These are phyloP conservation scores for Piromyces finnis DNA, from an alignment of 192 early-diverging fungal genomes.

Conservation along the genomic window DNA sequence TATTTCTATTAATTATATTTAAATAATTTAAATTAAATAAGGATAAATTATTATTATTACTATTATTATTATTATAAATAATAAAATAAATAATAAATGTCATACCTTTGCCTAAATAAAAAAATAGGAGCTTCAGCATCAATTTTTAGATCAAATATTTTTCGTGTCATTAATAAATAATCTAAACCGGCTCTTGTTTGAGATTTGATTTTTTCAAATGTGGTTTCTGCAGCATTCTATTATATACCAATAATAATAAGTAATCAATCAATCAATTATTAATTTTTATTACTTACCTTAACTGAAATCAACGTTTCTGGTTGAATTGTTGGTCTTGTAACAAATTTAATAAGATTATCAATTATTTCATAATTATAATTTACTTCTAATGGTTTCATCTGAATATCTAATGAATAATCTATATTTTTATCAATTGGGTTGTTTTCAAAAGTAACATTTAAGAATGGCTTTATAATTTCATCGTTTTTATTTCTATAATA, in stretches of 20 bases:
- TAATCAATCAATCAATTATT: slow-evolving; percentile 27
- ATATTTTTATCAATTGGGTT: slow-evolving; percentile 80
- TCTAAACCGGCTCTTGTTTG: slow-evolving; percentile 78
- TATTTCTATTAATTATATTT: slow-evolving; percentile 9
- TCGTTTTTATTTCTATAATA: not conserved
- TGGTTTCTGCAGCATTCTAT: slow-evolving; percentile 53
- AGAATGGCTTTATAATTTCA: slow-evolving; percentile 22
- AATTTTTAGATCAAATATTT: slow-evolving; percentile 74
- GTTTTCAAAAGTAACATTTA: slow-evolving; percentile 58
- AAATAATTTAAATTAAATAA: no score
- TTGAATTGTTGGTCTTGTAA: slow-evolving; percentile 52
- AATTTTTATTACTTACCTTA: not conserved
- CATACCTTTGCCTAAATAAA: slow-evolving; percentile 49
- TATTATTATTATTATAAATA: slow-evolving; percentile 22
- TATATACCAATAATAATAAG: not conserved
- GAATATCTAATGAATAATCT: slow-evolving; percentile 20
- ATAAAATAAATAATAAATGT: no score
- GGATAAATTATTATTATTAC: no score
- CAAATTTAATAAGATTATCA: slow-evolving; percentile 55
- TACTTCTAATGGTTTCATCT: slow-evolving; percentile 78
- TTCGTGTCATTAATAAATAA: slow-evolving; percentile 73
- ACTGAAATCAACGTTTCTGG: not conserved
- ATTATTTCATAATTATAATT: slow-evolving; percentile 69
- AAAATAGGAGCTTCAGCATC: slow-evolving; percentile 94
- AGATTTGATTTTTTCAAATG: slow-evolving; percentile 66